phyloP scores from a whole-genome alignment of 169 alveolate species.

The Theileria equi region DNA sequence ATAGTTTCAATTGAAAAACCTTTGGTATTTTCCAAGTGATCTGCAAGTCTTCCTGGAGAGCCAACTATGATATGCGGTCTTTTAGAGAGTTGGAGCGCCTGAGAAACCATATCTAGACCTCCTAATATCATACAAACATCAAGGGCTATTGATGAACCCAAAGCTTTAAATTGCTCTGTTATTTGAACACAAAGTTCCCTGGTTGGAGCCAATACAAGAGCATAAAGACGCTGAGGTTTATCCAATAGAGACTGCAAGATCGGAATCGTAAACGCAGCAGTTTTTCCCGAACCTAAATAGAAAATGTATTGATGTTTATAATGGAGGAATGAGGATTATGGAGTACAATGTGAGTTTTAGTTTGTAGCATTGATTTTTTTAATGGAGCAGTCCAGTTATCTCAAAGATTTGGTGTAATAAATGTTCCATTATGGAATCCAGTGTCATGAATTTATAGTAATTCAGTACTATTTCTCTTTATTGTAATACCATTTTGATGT shows the following conservation, averaged over 20 bases:
- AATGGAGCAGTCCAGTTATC: constrained; percentile 78
- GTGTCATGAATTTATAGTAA: too few species aligned
- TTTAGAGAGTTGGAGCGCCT: constrained; percentile 91
- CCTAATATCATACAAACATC: constrained; percentile 94
- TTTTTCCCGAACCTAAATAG: constrained; percentile 88
- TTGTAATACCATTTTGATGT: too few species aligned
- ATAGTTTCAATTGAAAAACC: constrained; percentile 91
- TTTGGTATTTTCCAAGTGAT: constrained; percentile 96
- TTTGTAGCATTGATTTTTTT: constrained; percentile 19
- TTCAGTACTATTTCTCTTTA: too few species aligned
- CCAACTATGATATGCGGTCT: constrained; percentile 97
- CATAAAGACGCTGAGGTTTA: constrained; percentile 84
- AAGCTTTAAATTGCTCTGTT: constrained; percentile 91
- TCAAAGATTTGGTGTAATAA: too few species aligned
- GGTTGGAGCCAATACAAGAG: constrained; percentile 94
- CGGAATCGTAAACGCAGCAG: constrained; percentile 95
- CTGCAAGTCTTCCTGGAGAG: constrained; percentile 99
- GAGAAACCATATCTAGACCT: constrained; percentile 95
- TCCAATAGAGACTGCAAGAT: constrained; percentile 89
- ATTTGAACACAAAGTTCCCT: constrained; percentile 98
- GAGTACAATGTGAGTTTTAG: constrained; percentile 34
- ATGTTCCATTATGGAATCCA: too few species aligned
- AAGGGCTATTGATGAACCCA: constrained; percentile 88
- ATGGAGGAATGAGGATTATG: too few species aligned
- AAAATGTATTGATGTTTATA: too few species aligned